Base-by-base conservation (phyloP, 2,329 filamentous ascomycete genomes). In the Penicillium expansum region DNA sequence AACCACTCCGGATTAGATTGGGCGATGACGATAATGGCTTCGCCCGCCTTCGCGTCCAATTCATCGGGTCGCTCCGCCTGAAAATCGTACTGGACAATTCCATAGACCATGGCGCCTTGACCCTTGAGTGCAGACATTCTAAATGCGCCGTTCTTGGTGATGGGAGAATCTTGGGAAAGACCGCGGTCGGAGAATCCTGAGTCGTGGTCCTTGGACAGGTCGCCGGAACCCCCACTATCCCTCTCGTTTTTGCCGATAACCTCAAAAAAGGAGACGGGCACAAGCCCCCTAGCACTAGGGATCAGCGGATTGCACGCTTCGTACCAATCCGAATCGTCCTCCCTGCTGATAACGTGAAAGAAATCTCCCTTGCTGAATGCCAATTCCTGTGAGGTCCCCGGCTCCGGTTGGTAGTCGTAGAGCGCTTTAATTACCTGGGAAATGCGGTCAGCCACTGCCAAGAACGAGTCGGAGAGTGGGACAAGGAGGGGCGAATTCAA, bases 1-100 rank as follows among this genome's bases (percentile, higher is more conserved):
- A 97, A 97, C 94, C 94, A 99, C 76, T 99, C 94, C 5, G 93
- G 91, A 69, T 97, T 97, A 7, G 93, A 97, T 75, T 97, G 94
- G 43, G 94, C 94, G 71, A 97, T 97, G 53, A 99, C 92, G 63
- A 99, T 97, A 70, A 99, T 97, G 52, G 92, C 91, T 76, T 99
- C 94, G 56, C 92, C 93, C 45, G 91, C 89, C 74, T 96, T 95
- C 48, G 94, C 94, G 65, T 97, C 92, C 57, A 99, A 78, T 77
- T 99, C 94, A 74, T 99, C 94, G n/a, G 92, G 90, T 56, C 93
- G 82, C 76, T 97, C 93, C 0, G 94, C 94, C 65, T 90, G 86
- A 76, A 99, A 99, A 76, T 97, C 92, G 74, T 97, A 97, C 81
- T 95, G 90, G 64, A 99, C 94, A 56, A 97, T 88, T 60, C 94